Evolutionary conservation across 108 stramenopile species (phyloP).

Genomic region (Skeletonema costatum): DNA sequence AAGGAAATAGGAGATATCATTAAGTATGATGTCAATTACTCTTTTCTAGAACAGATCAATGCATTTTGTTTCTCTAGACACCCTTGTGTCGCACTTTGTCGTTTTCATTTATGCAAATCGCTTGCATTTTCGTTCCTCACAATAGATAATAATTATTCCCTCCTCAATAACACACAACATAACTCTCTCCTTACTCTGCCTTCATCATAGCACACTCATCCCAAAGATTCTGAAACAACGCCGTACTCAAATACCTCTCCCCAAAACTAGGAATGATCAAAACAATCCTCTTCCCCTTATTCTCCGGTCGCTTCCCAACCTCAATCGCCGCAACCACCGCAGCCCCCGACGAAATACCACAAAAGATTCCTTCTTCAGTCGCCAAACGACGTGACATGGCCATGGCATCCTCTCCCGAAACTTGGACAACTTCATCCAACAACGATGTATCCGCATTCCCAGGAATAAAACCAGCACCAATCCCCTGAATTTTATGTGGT

Average conservation of each 20-base stretch:
- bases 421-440: slow-evolving; percentile 66
- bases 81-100: background rate
- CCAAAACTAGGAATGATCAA: slow-evolving; percentile 68
- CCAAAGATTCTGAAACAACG: slow-evolving; percentile 89
- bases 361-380: slow-evolving; percentile 76
- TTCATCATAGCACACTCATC: slow-evolving; percentile 84
- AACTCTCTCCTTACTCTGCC: slow-evolving; percentile 50
- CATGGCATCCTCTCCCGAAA: slow-evolving; percentile 64
- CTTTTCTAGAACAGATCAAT: background rate
- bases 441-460: slow-evolving; percentile 86
- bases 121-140: background rate
- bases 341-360: slow-evolving; percentile 75
- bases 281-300: slow-evolving; percentile 74
- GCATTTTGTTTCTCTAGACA: background rate
- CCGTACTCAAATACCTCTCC: slow-evolving; percentile 70
- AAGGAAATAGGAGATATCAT: background rate
- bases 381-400: slow-evolving; percentile 65
- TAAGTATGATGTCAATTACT: background rate
- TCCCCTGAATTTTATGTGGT: slow-evolving; percentile 91
- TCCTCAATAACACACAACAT: background rate
- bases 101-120: background rate
- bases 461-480: slow-evolving; percentile 89
- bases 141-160: background rate
- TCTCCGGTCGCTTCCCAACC: slow-evolving; percentile 69
- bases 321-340: slow-evolving; percentile 68